Percentiles rank a stretch among this genome's conserved stretches.
These are phyloP conservation scores for Botrytis sinoallii DNA, from an alignment of 2,329 filamentous ascomycete genomes.

Conservation along the genomic window DNA sequence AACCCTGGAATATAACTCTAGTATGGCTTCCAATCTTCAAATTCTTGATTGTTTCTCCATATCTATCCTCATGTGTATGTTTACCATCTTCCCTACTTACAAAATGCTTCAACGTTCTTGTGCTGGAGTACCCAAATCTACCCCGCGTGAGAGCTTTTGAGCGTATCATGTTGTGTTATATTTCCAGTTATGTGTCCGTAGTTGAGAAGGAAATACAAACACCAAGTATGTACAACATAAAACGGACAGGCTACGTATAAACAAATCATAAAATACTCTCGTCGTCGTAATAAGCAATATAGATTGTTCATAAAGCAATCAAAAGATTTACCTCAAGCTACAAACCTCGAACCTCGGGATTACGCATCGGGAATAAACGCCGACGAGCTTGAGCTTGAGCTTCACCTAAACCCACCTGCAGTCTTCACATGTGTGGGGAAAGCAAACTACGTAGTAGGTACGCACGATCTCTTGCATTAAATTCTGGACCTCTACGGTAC, in stretches of 20 bases:
- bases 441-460: neutral
- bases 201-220: too few species aligned
- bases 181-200: too few species aligned
- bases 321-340: neutral
- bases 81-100: slow-evolving; percentile 19
- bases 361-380: neutral
- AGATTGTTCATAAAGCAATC: neutral
- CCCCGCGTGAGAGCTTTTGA: slow-evolving; percentile 23
- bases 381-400: neutral
- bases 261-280: neutral
- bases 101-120: slow-evolving; percentile 22
- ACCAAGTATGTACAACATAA: neutral
- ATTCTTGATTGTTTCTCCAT: slow-evolving; percentile 59
- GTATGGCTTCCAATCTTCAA: slow-evolving; percentile 65
- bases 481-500: neutral
- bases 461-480: neutral
- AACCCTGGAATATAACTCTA: slow-evolving; percentile 67
- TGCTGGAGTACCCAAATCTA: slow-evolving; percentile 17
- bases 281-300: neutral
- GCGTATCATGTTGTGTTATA: neutral
- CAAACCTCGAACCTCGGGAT: neutral
- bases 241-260: neutral
- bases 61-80: slow-evolving; percentile 21
- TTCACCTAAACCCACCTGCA: neutral
- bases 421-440: neutral